These are phyloP conservation scores for Leptographium radiaticola DNA, from an alignment of 2,329 filamentous ascomycete genomes.

Conservation along the genomic window DNA sequence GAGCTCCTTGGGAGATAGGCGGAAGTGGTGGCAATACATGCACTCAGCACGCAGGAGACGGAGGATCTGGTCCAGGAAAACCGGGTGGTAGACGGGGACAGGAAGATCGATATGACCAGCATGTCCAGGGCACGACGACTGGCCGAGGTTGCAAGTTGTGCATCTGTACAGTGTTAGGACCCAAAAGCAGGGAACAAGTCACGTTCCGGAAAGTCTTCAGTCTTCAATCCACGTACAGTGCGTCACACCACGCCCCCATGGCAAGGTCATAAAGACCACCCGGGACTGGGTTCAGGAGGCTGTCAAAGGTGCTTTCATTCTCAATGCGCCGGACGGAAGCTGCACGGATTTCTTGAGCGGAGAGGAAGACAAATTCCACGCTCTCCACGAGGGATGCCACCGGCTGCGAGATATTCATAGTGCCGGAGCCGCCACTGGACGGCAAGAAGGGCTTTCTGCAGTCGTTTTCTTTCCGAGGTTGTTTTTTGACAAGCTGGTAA, in stretches of 20 bases:
- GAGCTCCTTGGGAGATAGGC: slow-evolving; percentile 61
- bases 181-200: background rate
- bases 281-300: slow-evolving; percentile 73
- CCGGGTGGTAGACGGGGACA: slow-evolving; percentile 88
- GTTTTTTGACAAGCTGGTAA: background rate
- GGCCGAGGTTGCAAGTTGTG: slow-evolving; percentile 79
- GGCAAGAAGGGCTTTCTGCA: background rate
- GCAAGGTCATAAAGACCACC: slow-evolving; percentile 89
- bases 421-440: slow-evolving; percentile 2
- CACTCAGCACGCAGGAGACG: slow-evolving; percentile 79
- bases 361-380: slow-evolving; percentile 82
- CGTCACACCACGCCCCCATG: slow-evolving; percentile 78
- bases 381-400: slow-evolving; percentile 71
- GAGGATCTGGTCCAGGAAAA: slow-evolving; percentile 86
- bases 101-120: slow-evolving; percentile 91
- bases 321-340: slow-evolving; percentile 92
- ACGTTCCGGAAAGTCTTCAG: background rate
- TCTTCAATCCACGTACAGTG: slow-evolving; percentile 45
- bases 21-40: slow-evolving; percentile 79
- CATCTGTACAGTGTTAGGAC: slow-evolving; percentile 43
- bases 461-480: background rate
- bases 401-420: slow-evolving; percentile 66
- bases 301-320: slow-evolving; percentile 90
- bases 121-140: slow-evolving; percentile 77
- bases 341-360: slow-evolving; percentile 67